These are phyloP conservation scores for Silene conica DNA, from an alignment of 148 eudicot species.

Conservation along the genomic window DNA sequence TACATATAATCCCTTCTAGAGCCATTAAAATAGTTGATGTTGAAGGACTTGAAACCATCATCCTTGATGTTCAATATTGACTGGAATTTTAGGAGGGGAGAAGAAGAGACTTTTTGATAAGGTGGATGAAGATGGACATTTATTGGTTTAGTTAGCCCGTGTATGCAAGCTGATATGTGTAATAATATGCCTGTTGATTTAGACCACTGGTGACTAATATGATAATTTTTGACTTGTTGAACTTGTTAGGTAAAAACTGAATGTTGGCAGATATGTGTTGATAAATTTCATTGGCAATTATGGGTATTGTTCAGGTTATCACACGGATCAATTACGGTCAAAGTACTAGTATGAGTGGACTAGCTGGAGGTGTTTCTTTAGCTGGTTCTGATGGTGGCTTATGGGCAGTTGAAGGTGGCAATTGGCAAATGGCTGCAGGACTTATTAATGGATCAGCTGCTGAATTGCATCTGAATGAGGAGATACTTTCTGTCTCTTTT, in stretches of 20 bases:
- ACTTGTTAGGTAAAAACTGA: neutral
- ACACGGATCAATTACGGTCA: conserved; percentile 94
- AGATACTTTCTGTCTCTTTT: conserved; percentile 62
- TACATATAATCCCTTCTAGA: neutral
- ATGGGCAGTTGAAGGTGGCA: conserved; percentile 91
- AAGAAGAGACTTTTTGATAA: neutral
- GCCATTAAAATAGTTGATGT: neutral
- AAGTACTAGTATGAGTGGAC: conserved; percentile 81
- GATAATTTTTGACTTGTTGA: neutral
- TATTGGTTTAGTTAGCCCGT: neutral
- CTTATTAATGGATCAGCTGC: conserved; percentile 65
- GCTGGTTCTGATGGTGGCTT: conserved; percentile 84
- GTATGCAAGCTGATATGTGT: neutral
- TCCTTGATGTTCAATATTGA: neutral
- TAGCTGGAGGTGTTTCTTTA: conserved; percentile 93
- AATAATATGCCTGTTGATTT: neutral
- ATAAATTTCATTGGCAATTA: neutral
- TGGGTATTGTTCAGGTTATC: conserved; percentile 53
- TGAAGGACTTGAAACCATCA: neutral
- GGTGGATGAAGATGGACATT: neutral
- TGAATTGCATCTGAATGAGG: conserved; percentile 68
- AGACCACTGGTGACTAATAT: neutral
- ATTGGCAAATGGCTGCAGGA: conserved; percentile 87
- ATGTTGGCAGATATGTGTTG: neutral
- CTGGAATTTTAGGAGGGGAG: neutral